Base-by-base conservation (phyloP, 2,329 filamentous ascomycete genomes). In the Corynespora cassiicola region DNA sequence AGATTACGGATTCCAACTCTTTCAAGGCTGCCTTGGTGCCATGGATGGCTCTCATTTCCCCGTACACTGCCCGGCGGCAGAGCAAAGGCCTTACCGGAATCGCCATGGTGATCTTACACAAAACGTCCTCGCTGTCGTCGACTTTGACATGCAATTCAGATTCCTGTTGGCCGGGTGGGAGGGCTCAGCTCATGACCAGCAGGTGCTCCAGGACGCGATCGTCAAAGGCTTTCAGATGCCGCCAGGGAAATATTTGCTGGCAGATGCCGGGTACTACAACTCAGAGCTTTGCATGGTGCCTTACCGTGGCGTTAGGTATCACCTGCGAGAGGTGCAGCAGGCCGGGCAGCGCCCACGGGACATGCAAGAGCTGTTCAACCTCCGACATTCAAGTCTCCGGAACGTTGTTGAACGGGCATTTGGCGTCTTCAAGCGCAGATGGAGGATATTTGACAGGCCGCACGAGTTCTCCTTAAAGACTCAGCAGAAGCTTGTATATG, bases 21-120 rank as follows among this genome's bases (percentile, higher is more conserved):
- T 40, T 19, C 27, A 35, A 17, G 31, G 30, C 24, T 33, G 30
- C 14, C 30, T 40, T 5, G 37, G 37, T 4, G 34, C 34, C 4
- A 8, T 30, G 14, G 34, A 36, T 30, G 34, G 25, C 4, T 28
- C 34, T 6, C 34, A 36, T 15, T 28, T 36, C 17, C 25, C 12
- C 6, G 9, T 36, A 17, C 26, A 28, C 30, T 23, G 28, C 10
- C 34, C 34, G 5, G 34, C n/a, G 4, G 10, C 8, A 14, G 11
- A 30, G 23, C 25, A 36, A 18, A 28, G 14, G 26, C 18, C 11
- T 5, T 36, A 22, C n/a, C 19, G 25, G 5, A 36, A 36, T 36
- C 5, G 34, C 5, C n/a, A 36, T 21, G 16, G 26, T n/a, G 22
- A 17, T 7, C 22, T 36, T 7, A 9, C 26, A 14, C 26, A 29